Evolutionary conservation across 2,329 filamentous ascomycete species (phyloP), one percentile per base, ranked within the genome.

Genomic region (Kalmusia sp.): DNA sequence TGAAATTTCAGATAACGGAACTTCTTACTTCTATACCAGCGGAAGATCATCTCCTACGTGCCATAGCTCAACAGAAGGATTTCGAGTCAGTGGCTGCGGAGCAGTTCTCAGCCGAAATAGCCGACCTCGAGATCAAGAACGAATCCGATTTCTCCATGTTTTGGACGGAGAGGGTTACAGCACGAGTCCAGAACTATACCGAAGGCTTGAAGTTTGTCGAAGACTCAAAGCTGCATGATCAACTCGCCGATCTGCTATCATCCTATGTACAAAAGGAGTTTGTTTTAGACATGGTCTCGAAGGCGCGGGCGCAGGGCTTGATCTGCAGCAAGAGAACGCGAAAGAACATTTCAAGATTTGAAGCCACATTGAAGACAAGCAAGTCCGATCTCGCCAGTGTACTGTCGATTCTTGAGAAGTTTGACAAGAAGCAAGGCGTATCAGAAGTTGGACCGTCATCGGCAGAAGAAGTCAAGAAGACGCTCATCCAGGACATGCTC

Each of bases 391-490:
- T 63, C 2, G 5, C 48, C 2, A 47, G 46, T 2, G 21, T 67
- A 0, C 43, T 58, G 0, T 25, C 59, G 2, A 59, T 62, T 1
- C 38, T 76, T 5, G 61, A 71, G 1, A 74, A 67, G 30, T 76
- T 76, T 46, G 55, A 49, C 27, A 67, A 62, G 55, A 76, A 75
- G 55, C 68, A 74, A 52, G 59, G 55, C 3, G 61, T 73, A 6
- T 30, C 57, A 4, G 28, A 52, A 6, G 28, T 55, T 15, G 47
- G 52, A 25, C 9, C 12, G 5, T 30, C 34, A 12, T 22, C 51
- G 2, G 34, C 70, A 12, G 46, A 37, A 31, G 55, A 51, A 6
- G 51, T 59, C 3, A 75, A 76, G 52, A 54, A 58, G 5, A 48
- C 38, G 5, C 61, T 70, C 44, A 40, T 76, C 7, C 43, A 51